These are phyloP conservation scores for Tolypocladium inflatum DNA, from an alignment of 2,329 filamentous ascomycete species.

Conservation along the genomic window DNA sequence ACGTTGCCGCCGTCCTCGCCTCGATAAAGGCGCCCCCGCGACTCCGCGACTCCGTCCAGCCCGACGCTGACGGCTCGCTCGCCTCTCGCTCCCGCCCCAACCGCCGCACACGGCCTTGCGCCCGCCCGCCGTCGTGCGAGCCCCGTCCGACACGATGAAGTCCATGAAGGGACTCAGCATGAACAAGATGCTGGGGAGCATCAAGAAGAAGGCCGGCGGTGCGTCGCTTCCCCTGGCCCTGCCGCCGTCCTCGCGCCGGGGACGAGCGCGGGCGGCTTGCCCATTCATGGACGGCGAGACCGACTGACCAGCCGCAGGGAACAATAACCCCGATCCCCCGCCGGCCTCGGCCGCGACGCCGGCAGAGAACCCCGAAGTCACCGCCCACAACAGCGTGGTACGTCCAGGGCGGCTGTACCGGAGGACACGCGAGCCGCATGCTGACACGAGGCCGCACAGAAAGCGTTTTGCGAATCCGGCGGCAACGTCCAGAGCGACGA, in stretches of 20 bases:
- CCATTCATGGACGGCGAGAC: neutral
- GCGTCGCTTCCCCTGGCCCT: conserved; percentile 2
- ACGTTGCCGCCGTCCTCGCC: neutral
- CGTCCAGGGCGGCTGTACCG: conserved; percentile 14
- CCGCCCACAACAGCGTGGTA: conserved; percentile 58
- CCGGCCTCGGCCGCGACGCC: conserved; percentile 14
- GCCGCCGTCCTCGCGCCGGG: neutral
- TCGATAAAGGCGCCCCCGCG: neutral
- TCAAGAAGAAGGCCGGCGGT: conserved; percentile 36
- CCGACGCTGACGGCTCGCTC: neutral
- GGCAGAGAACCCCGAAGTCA: conserved; percentile 56
- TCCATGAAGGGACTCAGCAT: conserved; percentile 44
- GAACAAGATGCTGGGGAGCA: conserved; percentile 46
- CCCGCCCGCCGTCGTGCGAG: neutral
- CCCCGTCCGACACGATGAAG: conserved; percentile 20
- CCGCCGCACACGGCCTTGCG: neutral
- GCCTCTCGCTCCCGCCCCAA: neutral
- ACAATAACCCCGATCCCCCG: conserved; percentile 4
- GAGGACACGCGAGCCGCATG: neutral
- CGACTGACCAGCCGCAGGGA: conserved; percentile 1
- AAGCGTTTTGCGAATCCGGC: conserved; percentile 71
- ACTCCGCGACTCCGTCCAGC: neutral
- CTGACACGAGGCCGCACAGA: conserved; percentile 37
- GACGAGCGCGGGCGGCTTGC: neutral
- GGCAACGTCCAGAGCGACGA: conserved; percentile 67